Percentiles rank a stretch among this genome's conserved stretches.
Evolutionary conservation across 2,329 filamentous ascomycete genomes (phyloP).

Genomic region (Aschersonia sp.): DNA sequence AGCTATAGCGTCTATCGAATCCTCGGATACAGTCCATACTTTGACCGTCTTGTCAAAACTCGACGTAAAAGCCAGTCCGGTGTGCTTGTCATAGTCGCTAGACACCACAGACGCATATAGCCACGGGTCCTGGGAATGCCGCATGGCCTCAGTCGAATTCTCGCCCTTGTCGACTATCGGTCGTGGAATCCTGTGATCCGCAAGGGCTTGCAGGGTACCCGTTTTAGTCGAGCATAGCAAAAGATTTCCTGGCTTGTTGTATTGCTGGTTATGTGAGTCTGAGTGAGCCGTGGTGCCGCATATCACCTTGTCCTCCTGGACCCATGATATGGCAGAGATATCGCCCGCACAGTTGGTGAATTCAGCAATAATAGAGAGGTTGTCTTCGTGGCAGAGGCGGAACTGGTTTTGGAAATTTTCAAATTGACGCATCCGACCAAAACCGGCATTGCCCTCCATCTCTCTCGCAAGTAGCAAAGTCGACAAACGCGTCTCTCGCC

Average conservation of each 20-base stretch:
- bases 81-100: conserved; percentile 36
- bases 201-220: conserved; percentile 32
- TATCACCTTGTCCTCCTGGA: conserved; percentile 37
- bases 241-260: conserved; percentile 51
- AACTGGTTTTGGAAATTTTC: conserved; percentile 31
- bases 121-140: conserved; percentile 45
- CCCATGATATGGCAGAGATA: conserved; percentile 43
- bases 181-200: conserved; percentile 42
- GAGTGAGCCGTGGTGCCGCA: conserved; percentile 50
- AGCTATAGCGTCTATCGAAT: conserved; percentile 23
- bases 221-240: conserved; percentile 33
- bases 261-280: conserved; percentile 48
- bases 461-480: conserved; percentile 34
- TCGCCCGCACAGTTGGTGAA: conserved; percentile 50
- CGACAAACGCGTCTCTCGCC: conserved; percentile 15
- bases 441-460: conserved; percentile 27
- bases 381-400: conserved; percentile 33
- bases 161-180: conserved; percentile 37
- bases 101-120: conserved; percentile 50
- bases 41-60: conserved; percentile 50
- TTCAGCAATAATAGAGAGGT: conserved; percentile 32
- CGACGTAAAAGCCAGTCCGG: conserved; percentile 38
- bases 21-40: conserved; percentile 32
- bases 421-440: conserved; percentile 24
- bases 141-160: conserved; percentile 42